Conservation (phyloP, 306 rosid genomes). For the Mucuna pruriens region DNA sequence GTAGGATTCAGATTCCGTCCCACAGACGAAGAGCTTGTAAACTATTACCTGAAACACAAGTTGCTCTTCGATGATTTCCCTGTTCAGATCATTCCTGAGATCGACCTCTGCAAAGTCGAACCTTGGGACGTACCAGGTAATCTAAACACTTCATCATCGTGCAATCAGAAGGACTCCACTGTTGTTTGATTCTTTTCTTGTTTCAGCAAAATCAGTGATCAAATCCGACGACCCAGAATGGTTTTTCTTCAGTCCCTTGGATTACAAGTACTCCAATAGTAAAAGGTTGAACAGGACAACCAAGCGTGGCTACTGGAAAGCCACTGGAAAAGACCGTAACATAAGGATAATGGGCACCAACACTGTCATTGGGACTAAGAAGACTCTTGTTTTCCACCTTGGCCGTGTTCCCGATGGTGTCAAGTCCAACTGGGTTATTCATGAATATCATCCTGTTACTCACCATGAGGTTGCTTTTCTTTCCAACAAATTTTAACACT, state of each 20-base stretch:
- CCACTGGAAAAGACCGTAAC: slow-evolving; percentile 53
- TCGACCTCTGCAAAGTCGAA: slow-evolving; percentile 56
- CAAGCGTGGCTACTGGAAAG: slow-evolving; percentile 67
- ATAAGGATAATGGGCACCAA: slow-evolving; percentile 40
- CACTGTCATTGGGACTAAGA: slow-evolving; percentile 60
- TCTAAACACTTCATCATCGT: neutral
- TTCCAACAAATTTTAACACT: neutral
- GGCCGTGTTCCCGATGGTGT: slow-evolving; percentile 42
- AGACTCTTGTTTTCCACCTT: slow-evolving; percentile 57
- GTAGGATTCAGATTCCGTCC: slow-evolving; percentile 73
- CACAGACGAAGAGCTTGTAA: slow-evolving; percentile 68
- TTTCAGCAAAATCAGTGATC: slow-evolving; percentile 40
- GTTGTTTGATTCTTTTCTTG: neutral
- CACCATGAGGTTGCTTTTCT: slow-evolving; percentile 34
- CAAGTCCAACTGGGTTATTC: slow-evolving; percentile 66
- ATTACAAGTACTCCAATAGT: slow-evolving; percentile 46
- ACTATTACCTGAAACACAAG: slow-evolving; percentile 55
- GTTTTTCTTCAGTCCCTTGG: slow-evolving; percentile 61
- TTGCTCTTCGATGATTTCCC: slow-evolving; percentile 19
- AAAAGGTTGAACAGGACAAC: slow-evolving; percentile 53
- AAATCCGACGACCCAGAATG: slow-evolving; percentile 55
- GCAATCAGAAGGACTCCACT: neutral
- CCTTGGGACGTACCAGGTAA: slow-evolving; percentile 69
- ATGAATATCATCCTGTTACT: slow-evolving; percentile 55
- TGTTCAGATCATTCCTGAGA: slow-evolving; percentile 37